phyloP scores from a whole-genome alignment of 176 grass and related monocot species.

The Thinopyrum elongatum region DNA sequence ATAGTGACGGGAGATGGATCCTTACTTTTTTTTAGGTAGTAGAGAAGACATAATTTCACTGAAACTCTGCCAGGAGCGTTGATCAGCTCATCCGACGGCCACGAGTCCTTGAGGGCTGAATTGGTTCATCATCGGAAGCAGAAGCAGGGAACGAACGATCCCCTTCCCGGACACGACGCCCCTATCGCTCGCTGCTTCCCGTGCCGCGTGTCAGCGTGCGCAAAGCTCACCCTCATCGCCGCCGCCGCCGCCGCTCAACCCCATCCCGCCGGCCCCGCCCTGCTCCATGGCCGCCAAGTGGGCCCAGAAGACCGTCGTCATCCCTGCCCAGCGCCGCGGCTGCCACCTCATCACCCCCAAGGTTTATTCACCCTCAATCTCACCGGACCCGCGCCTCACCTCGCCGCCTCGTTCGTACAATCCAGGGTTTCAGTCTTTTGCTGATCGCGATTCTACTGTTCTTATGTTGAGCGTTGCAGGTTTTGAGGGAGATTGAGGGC shows the following conservation, averaged over 20 bases:
- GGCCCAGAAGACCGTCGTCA: constrained; percentile 91
- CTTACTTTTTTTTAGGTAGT: too few relatives aligned
- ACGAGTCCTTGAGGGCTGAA: neutral
- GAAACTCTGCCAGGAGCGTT: neutral
- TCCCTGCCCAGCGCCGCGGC: constrained; percentile 73
- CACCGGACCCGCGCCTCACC: neutral
- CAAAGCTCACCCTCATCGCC: neutral
- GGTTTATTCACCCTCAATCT: constrained; percentile 14
- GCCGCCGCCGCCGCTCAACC: neutral
- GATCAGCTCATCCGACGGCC: neutral
- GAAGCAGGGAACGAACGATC: neutral
- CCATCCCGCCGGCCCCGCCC: neutral
- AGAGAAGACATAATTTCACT: neutral
- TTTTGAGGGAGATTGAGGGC: constrained; percentile 73
- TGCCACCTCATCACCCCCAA: constrained; percentile 94
- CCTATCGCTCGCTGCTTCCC: neutral
- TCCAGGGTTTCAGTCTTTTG: neutral
- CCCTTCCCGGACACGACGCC: constrained; percentile 13
- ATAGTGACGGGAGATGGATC: too few relatives aligned
- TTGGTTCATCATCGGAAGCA: neutral
- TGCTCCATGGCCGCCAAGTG: constrained; percentile 85
- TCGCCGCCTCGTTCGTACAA: neutral
- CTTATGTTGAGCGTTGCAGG: constrained; percentile 35
- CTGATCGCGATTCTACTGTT: neutral
- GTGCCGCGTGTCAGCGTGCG: neutral